Conservation (phyloP, 202 grass and related monocot genomes). For the Bolboschoenoplectus hybrid region DNA sequence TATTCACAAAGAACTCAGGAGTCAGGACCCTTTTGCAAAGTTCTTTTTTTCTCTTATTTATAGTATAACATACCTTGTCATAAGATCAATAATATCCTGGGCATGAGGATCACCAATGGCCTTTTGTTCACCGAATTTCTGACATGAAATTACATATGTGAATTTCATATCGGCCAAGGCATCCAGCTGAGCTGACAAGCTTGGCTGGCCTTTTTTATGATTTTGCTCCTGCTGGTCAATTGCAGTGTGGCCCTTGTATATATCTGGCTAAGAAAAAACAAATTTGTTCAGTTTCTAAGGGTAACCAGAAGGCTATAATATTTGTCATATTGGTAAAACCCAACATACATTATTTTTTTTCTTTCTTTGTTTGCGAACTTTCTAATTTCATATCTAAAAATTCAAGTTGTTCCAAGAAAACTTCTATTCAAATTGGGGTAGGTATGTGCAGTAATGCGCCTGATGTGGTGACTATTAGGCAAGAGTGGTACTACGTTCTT, state of each 20-base stretch:
- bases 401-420: neutral
- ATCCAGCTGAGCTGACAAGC: conserved; percentile 57
- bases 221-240: conserved; percentile 64
- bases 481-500: neutral
- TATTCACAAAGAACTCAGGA: neutral
- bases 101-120: conserved; percentile 76
- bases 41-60: neutral
- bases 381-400: conserved; percentile 19
- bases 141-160: conserved; percentile 91
- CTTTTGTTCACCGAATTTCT: conserved; percentile 89
- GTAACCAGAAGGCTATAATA: neutral
- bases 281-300: conserved; percentile 34
- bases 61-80: conserved; percentile 59
- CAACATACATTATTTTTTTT: conserved; percentile 6
- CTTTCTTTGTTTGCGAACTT: neutral
- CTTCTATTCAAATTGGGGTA: neutral
- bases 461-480: neutral
- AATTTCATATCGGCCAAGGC: conserved; percentile 93
- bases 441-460: neutral
- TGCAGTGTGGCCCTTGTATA: conserved; percentile 53
- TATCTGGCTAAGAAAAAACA: conserved; percentile 52
- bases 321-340: neutral
- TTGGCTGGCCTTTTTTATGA: conserved; percentile 54
- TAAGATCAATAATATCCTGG: conserved; percentile 91
- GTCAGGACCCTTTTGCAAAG: neutral